Evolutionary conservation across 2,329 filamentous ascomycete genomes (phyloP).

Genomic region (Rosellinia necatrix): DNA sequence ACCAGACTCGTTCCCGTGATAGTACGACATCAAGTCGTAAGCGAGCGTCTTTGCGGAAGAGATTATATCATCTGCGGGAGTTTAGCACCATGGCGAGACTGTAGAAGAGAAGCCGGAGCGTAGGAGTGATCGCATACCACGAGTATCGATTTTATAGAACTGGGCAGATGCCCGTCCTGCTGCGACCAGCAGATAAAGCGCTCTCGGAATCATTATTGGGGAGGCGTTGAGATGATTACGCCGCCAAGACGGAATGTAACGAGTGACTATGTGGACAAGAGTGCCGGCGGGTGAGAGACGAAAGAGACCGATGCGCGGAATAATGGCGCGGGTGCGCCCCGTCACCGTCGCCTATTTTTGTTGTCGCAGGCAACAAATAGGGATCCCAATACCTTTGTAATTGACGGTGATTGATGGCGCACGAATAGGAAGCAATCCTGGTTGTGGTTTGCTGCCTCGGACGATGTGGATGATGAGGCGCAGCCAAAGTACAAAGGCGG

Average conservation of each 20-base stretch:
- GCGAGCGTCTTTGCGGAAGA: slow-evolving; percentile 40
- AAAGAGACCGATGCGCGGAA: neutral
- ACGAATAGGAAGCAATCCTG: slow-evolving; percentile 2
- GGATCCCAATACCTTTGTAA: neutral
- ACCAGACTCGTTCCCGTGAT: slow-evolving; percentile 41
- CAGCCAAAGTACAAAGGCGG: neutral
- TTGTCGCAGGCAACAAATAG: neutral
- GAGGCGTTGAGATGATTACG: neutral
- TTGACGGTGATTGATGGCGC: neutral
- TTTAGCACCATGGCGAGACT: slow-evolving; percentile 16
- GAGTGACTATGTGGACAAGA: neutral
- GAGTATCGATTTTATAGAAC: slow-evolving; percentile 30
- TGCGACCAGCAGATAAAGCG: slow-evolving; percentile 14
- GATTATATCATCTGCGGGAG: slow-evolving; percentile 57
- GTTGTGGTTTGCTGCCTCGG: neutral
- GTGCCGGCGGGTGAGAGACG: neutral
- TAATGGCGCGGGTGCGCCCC: neutral
- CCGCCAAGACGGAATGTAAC: neutral
- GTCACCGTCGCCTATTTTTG: neutral
- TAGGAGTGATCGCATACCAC: slow-evolving; percentile 26
- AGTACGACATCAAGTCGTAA: slow-evolving; percentile 40
- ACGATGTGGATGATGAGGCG: neutral
- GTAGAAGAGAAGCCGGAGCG: neutral
- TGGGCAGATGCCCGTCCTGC: slow-evolving; percentile 23
- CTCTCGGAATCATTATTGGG: slow-evolving; percentile 19